A percentile compares a stretch with the other conserved stretches of the same genome.
Evolutionary conservation across 1,284 basidiomycete species (phyloP).

Genomic region (Paramarasmius palmivorus): DNA sequence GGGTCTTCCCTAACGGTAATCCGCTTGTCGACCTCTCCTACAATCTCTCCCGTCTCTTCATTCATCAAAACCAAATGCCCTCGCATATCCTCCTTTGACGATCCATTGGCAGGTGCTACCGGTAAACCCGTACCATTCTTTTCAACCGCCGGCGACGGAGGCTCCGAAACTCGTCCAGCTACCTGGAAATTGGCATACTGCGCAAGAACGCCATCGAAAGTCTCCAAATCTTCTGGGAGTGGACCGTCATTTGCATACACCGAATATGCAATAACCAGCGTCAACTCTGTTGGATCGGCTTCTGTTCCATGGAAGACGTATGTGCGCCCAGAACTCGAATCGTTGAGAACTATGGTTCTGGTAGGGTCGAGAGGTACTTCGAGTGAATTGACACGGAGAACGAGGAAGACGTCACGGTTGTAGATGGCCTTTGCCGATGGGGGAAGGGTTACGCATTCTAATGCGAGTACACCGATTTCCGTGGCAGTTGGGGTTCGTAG

Average conservation of each 20-base stretch:
- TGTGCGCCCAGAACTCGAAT: slow-evolving; percentile 35
- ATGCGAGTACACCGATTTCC: slow-evolving; percentile 44
- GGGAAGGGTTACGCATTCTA: slow-evolving; percentile 57
- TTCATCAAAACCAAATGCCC: slow-evolving; percentile 76
- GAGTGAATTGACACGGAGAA: slow-evolving; percentile 57
- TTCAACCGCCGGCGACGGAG: slow-evolving; percentile 11
- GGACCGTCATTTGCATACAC: slow-evolving; percentile 30
- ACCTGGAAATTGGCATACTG: slow-evolving; percentile 61
- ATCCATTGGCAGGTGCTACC: slow-evolving; percentile 8
- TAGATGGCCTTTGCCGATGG: slow-evolving; percentile 23
- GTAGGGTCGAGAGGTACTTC: slow-evolving; percentile 63
- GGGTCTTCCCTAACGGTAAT: slow-evolving; percentile 64
- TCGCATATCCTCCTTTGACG: slow-evolving; percentile 48
- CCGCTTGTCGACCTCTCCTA: slow-evolving; percentile 69
- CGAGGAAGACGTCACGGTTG: slow-evolving; percentile 57
- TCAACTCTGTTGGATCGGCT: slow-evolving; percentile 32
- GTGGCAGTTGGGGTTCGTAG: slow-evolving; percentile 33
- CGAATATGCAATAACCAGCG: slow-evolving; percentile 43
- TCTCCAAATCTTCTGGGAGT: slow-evolving; percentile 61
- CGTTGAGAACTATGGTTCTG: slow-evolving; percentile 38
- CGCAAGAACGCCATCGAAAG: slow-evolving; percentile 67
- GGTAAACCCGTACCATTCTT: slow-evolving; percentile 12
- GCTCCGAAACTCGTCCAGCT: slow-evolving; percentile 11
- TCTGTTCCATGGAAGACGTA: slow-evolving; percentile 46
- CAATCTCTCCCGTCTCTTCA: slow-evolving; percentile 71